Percentiles rank a stretch among this genome's conserved stretches.
phyloP scores from a whole-genome alignment of 805 yeast genomes.

The Ogataea henricii region DNA sequence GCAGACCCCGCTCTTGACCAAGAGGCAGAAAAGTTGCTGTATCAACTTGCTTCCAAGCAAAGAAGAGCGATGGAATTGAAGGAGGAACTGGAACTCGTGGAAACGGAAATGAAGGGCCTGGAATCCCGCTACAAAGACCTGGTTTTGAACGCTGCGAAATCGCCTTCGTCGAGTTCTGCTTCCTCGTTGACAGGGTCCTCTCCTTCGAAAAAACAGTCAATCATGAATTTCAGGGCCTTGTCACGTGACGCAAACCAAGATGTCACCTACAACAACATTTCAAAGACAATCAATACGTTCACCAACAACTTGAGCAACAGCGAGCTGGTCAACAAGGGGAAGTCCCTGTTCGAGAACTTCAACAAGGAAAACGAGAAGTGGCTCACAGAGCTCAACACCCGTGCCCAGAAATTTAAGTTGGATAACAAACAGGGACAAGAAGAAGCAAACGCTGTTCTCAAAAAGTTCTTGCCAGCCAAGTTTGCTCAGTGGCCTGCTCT shows the following conservation, averaged over 20 bases:
- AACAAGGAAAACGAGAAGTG: constrained; percentile 29
- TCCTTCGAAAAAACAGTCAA: constrained; percentile 12
- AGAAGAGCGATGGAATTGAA: constrained; percentile 52
- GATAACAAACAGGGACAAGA: constrained; percentile 14
- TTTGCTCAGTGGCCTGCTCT: neutral
- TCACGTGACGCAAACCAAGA: constrained; percentile 2
- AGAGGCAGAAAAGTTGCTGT: constrained; percentile 31
- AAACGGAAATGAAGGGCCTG: constrained; percentile 39
- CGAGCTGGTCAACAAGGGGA: constrained; percentile 31
- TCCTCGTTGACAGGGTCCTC: no score
- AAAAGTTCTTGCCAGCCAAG: constrained; percentile 3
- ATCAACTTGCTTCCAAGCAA: constrained; percentile 52
- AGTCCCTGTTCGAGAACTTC: constrained; percentile 27
- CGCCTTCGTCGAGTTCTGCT: no score
- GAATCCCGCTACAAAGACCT: constrained; percentile 34
- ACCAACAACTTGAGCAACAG: constrained; percentile 29
- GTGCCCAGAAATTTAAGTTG: constrained; percentile 15
- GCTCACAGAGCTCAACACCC: constrained; percentile 20
- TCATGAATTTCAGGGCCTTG: constrained; percentile 6
- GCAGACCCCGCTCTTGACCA: neutral
- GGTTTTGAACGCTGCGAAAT: constrained; percentile 3
- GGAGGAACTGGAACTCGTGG: constrained; percentile 42
- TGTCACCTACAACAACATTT: neutral
- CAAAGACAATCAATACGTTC: constrained; percentile 25
- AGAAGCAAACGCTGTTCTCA: constrained; percentile 12